Conservation (phyloP, 2,329 filamentous ascomycete genomes). For the Didymella keratinophila region DNA sequence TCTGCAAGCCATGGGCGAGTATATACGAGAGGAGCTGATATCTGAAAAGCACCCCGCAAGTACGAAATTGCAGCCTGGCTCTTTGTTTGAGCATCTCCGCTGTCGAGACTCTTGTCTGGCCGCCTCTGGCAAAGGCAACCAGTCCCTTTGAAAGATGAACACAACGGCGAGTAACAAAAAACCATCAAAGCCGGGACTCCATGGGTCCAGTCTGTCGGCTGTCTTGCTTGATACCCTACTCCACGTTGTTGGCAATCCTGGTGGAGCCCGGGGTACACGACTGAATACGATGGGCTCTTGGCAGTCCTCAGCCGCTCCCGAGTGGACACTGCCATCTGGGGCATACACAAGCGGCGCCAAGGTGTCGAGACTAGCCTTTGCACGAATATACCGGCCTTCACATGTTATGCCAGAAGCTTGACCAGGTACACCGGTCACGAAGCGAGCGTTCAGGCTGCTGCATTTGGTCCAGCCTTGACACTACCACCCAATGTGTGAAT, state of each 20-base stretch:
- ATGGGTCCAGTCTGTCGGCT: not conserved
- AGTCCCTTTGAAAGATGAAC: not conserved
- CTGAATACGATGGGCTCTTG: constrained; percentile 10
- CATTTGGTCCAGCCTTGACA: constrained; percentile 8
- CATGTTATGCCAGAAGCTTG: constrained; percentile 10
- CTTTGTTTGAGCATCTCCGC: not conserved
- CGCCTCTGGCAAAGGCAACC: not conserved
- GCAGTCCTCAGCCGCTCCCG: constrained; percentile 22
- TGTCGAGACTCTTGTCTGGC: not conserved
- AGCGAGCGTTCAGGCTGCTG: constrained; percentile 7
- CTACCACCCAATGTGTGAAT: not conserved
- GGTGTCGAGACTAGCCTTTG: constrained; percentile 20
- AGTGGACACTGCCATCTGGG: constrained; percentile 6
- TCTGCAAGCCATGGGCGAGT: constrained; percentile 7
- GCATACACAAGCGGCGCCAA: constrained; percentile 15
- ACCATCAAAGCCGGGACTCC: no score
- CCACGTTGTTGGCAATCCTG: constrained; percentile 5
- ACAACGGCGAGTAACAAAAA: not conserved
- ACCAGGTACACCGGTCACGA: constrained; percentile 2
- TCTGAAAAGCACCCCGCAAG: not conserved
- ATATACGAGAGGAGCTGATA: not conserved
- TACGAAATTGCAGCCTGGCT: not conserved
- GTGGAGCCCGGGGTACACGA: constrained; percentile 4
- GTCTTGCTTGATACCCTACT: not conserved
- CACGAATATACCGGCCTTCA: constrained; percentile 5